Evolutionary conservation across 306 rosid genomes (phyloP).

Genomic region (Hylodesmum podocarpum): DNA sequence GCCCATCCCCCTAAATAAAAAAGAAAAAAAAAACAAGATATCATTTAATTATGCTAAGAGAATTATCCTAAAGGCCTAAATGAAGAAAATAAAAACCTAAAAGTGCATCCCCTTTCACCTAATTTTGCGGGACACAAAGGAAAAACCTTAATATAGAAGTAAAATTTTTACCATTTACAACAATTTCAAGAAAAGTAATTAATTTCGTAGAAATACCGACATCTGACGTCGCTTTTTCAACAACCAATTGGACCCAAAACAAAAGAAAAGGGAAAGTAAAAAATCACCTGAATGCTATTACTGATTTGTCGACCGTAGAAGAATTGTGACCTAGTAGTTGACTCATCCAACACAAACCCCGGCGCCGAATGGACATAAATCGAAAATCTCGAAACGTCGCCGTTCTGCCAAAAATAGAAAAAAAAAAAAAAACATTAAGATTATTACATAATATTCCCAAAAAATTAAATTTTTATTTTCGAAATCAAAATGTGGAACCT

Average conservation of each 20-base stretch:
- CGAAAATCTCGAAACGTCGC: constrained; percentile 52
- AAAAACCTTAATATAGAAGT: not conserved
- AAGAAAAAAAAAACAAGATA: no score
- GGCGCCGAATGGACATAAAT: constrained; percentile 61
- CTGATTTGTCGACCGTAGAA: constrained; percentile 49
- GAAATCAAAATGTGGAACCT: constrained; percentile 40
- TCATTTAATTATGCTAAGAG: not conserved
- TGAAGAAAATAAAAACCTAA: not conserved
- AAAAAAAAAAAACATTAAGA: no score
- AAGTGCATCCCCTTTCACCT: not conserved
- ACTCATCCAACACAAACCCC: constrained; percentile 50
- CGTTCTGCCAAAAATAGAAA: constrained; percentile 40
- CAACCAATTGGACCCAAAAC: not conserved
- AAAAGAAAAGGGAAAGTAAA: not conserved
- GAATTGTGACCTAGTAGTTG: constrained; percentile 44
- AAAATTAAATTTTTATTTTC: not conserved
- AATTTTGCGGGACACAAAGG: not conserved
- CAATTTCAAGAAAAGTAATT: not conserved
- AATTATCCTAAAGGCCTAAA: not conserved
- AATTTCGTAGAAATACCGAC: not conserved
- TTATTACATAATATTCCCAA: no score
- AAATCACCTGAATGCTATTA: constrained; percentile 50
- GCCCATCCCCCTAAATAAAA: no score
- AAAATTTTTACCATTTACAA: not conserved
- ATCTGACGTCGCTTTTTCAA: constrained; percentile 7